Conservation (phyloP, 768 basidiomycete genomes). For the Leccinum broughii region DNA sequence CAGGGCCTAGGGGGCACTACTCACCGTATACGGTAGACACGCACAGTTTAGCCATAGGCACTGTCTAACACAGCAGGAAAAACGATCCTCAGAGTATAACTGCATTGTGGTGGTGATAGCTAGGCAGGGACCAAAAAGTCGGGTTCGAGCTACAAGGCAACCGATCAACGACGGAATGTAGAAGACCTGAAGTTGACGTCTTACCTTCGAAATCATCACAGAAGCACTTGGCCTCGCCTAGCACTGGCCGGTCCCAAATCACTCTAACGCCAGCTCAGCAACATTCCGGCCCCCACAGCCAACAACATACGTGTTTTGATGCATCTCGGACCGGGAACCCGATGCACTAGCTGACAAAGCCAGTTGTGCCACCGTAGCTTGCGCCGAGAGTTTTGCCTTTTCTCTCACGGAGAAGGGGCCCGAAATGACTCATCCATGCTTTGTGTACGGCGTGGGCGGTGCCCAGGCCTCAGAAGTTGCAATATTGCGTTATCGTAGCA, state of each 20-base stretch:
- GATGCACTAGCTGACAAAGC: background rate
- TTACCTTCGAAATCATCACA: background rate
- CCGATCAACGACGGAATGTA: background rate
- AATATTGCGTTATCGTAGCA: no score
- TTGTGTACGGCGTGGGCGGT: background rate
- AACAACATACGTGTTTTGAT: background rate
- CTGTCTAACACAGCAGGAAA: background rate
- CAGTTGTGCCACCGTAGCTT: background rate
- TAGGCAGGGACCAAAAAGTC: background rate
- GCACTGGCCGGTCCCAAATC: background rate
- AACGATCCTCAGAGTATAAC: background rate
- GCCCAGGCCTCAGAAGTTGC: background rate
- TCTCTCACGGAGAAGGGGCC: background rate
- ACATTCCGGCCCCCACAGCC: background rate
- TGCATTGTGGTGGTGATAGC: background rate
- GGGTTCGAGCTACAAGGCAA: background rate
- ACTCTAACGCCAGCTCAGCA: background rate
- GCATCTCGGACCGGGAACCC: background rate
- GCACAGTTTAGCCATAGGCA: background rate
- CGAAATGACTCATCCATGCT: background rate
- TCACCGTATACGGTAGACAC: background rate
- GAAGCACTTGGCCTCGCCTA: background rate
- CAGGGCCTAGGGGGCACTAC: background rate
- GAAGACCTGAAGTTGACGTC: background rate
- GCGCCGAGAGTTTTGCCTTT: background rate